Evolutionary conservation across 768 basidiomycete genomes (phyloP), one percentile per base, ranked within the genome.

Genomic region (Agaricus sinodeliciosus): DNA sequence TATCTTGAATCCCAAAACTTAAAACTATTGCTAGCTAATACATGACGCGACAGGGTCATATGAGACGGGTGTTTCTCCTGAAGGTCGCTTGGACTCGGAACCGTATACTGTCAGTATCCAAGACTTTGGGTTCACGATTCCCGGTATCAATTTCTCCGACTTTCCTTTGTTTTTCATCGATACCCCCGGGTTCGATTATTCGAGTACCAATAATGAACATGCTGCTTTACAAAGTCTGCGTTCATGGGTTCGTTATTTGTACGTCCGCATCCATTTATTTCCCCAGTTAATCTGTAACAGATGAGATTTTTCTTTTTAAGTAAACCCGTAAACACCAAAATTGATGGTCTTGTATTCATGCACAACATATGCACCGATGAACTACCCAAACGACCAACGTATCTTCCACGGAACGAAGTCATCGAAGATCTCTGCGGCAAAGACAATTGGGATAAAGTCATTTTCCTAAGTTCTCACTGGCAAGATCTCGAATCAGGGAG

Each of bases 281-380:
- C 31, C 11, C 7, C 31, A 31, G 3, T 31, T 4, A 1, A 7
- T 11, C 11, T 31, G 2, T 2, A 11, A 31, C 11, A 2, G 6
- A 31, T 8, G 31, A 7, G 22, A 18, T 15, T n/a, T n/a, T 15
- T 26, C 18, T 16, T 9, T 16, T 43, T 31, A 25, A 37, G 43
- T 16, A 43, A 43, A 3, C 42, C 13, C 4, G 2, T 15, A 11
- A 36, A 18, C 18, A 26, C 35, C 18, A 12, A 8, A 25, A 31
- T 51, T 15, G 43, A 51, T 45, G 50, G 43, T 9, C 43, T 51
- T n/a, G 37, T 51, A 13, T 51, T 44, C 22, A 51, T 51, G 42
- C 50, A 51, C 16, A 51, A 51, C 19, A 44, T 51, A n/a, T 51
- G 43, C 34, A 51, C 40, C 3, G 49, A 43, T 12, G 49, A 51